Evolutionary conservation across 345 rosid species (phyloP).

Genomic region (Camelina hispida): DNA sequence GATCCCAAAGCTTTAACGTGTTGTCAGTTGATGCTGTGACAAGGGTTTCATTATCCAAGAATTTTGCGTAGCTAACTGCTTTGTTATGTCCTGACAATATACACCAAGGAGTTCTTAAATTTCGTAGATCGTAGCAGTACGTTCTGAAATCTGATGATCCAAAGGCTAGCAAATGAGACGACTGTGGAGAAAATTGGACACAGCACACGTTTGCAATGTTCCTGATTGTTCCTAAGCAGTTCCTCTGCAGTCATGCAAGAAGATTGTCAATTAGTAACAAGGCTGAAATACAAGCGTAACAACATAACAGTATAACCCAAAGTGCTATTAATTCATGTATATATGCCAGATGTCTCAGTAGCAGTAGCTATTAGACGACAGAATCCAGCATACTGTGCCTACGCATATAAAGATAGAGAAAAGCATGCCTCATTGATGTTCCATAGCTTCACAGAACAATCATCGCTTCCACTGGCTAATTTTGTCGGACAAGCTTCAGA

Average conservation of each 20-base stretch:
- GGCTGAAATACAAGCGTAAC: neutral
- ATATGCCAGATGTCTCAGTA: conserved; percentile 1
- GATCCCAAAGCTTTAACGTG: conserved; percentile 95
- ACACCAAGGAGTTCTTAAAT: conserved; percentile 88
- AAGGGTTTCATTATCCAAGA: conserved; percentile 82
- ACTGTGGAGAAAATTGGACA: conserved; percentile 93
- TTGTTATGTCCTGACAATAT: conserved; percentile 84
- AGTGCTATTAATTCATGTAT: neutral
- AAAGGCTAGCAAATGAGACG: conserved; percentile 90
- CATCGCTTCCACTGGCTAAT: conserved; percentile 98
- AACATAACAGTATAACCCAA: conserved; percentile 8
- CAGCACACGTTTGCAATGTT: conserved; percentile 89
- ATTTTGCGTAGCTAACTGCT: conserved; percentile 94
- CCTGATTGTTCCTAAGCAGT: conserved; percentile 79
- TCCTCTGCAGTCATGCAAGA: conserved; percentile 65
- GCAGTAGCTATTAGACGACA: neutral
- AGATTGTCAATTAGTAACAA: conserved; percentile 33
- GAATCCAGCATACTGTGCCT: conserved; percentile 18
- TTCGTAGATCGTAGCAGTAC: conserved; percentile 89
- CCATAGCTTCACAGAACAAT: conserved; percentile 97
- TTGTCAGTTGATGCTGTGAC: conserved; percentile 98
- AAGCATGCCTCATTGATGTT: conserved; percentile 78
- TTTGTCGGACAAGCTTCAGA: conserved; percentile 83
- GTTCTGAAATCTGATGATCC: conserved; percentile 96
- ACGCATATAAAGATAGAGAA: conserved; percentile 31